phyloP scores from a whole-genome alignment of 208 protist species.

The Leishmania braziliensis region DNA sequence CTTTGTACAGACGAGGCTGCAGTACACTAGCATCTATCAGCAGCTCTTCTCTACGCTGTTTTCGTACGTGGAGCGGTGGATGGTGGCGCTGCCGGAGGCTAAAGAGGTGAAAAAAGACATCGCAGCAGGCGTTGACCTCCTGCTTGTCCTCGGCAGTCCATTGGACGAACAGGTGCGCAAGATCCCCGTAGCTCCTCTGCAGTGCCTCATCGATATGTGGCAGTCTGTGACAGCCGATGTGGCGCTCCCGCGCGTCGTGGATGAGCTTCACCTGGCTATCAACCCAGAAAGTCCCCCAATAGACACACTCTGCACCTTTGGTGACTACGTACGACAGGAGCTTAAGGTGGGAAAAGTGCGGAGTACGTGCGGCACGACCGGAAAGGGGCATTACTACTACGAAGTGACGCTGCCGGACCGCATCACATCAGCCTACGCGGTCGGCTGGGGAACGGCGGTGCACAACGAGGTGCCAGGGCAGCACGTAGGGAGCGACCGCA shows the following conservation, averaged over 20 bases:
- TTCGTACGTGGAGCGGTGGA: constrained; percentile 67
- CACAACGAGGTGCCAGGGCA: constrained; percentile 84
- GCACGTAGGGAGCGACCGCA: constrained; percentile 86
- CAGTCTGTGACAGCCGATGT: constrained; percentile 47
- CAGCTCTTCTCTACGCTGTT: constrained; percentile 79
- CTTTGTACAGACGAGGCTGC: constrained; percentile 51
- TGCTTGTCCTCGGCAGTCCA: constrained; percentile 51
- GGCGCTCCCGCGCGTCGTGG: constrained; percentile 70
- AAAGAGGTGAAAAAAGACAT: constrained; percentile 69
- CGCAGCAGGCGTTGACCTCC: constrained; percentile 79
- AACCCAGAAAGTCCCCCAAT: constrained; percentile 25
- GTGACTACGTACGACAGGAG: constrained; percentile 67
- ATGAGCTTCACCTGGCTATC: constrained; percentile 41
- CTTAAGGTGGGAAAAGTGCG: constrained; percentile 89
- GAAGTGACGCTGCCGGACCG: constrained; percentile 83
- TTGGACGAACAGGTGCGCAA: constrained; percentile 45
- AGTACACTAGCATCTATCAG: constrained; percentile 34
- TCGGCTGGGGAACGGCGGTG: constrained; percentile 83
- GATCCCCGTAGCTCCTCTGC: constrained; percentile 71
- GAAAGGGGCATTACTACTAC: constrained; percentile 82
- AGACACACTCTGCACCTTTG: constrained; percentile 72
- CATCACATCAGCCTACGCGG: constrained; percentile 68
- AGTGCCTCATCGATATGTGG: constrained; percentile 83
- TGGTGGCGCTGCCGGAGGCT: constrained; percentile 34
- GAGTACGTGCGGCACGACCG: constrained; percentile 47